Percentiles rank a stretch among this genome's conserved stretches.
phyloP scores from a whole-genome alignment of 2,329 filamentous ascomycete genomes.

The Fusarium veterinarium region DNA sequence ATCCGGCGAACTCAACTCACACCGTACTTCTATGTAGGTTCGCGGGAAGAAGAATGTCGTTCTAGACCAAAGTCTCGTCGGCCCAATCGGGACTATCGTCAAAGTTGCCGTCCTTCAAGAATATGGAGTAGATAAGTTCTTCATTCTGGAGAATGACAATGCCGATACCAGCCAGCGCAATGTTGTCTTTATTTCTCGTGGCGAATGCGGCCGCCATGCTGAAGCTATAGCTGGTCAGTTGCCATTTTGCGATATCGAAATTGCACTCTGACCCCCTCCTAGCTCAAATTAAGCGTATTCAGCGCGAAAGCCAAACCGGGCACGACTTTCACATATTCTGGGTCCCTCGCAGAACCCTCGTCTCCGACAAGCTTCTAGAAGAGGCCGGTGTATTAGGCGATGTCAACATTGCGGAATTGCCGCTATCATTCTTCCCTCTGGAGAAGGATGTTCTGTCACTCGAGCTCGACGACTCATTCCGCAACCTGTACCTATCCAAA shows the following conservation, averaged over 20 bases:
- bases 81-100: constrained; percentile 89
- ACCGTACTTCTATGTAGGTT: constrained; percentile 68
- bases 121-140: constrained; percentile 97
- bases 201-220: constrained; percentile 87
- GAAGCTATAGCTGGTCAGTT: constrained; percentile 87
- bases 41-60: constrained; percentile 99
- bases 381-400: constrained; percentile 94
- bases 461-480: constrained; percentile 87
- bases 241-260: background rate
- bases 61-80: constrained; percentile 89
- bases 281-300: constrained; percentile 93
- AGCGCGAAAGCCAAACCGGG: constrained; percentile 86
- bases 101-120: constrained; percentile 96
- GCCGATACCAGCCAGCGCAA: constrained; percentile 94
- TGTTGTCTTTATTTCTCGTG: constrained; percentile 91
- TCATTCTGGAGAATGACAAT: constrained; percentile 95
- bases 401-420: constrained; percentile 87
- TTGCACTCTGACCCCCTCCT: constrained; percentile 49
- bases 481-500: constrained; percentile 88
- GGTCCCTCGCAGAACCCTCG: constrained; percentile 90
- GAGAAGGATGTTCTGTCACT: constrained; percentile 92
- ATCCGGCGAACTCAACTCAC: constrained; percentile 18
- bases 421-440: constrained; percentile 89
- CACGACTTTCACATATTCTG: constrained; percentile 98
- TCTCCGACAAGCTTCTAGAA: constrained; percentile 92